Evolutionary conservation across 768 basidiomycete genomes (phyloP).

Genomic region (Termitomyces bulborhizus): DNA sequence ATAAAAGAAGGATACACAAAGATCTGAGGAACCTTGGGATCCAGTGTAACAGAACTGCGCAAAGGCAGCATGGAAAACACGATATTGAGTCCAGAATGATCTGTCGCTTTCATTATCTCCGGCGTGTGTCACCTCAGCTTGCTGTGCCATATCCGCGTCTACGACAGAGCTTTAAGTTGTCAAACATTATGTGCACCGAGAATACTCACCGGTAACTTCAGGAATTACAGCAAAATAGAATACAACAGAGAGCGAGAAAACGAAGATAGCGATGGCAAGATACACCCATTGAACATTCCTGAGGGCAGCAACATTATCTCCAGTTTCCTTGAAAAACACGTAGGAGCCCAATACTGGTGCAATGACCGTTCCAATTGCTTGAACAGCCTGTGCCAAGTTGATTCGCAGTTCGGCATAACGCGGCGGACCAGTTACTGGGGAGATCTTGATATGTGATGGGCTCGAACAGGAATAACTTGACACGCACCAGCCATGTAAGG

Average conservation of each 20-base stretch:
- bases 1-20: background rate
- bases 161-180: background rate
- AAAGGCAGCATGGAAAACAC: constrained; percentile 25
- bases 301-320: constrained; percentile 22
- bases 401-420: constrained; percentile 26
- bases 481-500: constrained; percentile 28
- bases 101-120: constrained; percentile 19
- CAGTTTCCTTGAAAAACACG: constrained; percentile 27
- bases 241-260: constrained; percentile 24
- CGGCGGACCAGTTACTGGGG: constrained; percentile 26
- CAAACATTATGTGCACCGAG: too few species aligned
- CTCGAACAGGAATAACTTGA: background rate
- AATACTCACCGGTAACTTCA: constrained; percentile 24
- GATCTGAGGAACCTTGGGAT: constrained; percentile 20
- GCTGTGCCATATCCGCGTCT: constrained; percentile 29
- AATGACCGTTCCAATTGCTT: constrained; percentile 26
- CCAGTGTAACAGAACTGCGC: constrained; percentile 28
- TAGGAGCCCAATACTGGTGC: constrained; percentile 28
- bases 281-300: constrained; percentile 30
- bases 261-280: constrained; percentile 26
- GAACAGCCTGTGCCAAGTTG: constrained; percentile 28
- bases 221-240: constrained; percentile 28
- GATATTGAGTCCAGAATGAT: constrained; percentile 22
- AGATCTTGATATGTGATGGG: background rate
- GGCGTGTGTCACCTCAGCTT: constrained; percentile 26